phyloP scores from a whole-genome alignment of 2,329 filamentous ascomycete genomes.

The Neofusicoccum umdonicola region DNA sequence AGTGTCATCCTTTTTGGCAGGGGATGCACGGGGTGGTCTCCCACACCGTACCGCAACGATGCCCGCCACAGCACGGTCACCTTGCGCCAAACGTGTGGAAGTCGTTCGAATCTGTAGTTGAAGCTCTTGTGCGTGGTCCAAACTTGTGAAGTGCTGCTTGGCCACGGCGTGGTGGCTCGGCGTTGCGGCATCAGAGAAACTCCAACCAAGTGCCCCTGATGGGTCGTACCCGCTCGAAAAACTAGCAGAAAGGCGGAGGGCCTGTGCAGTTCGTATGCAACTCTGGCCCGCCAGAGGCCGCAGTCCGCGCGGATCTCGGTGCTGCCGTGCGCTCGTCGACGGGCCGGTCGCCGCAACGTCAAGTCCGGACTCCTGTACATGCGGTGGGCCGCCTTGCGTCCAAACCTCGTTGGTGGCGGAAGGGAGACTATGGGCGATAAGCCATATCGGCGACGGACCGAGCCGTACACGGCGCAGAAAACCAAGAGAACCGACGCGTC shows the following conservation, averaged over 20 bases:
- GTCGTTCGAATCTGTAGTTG: too few species aligned
- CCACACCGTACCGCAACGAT: too few species aligned
- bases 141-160: neutral
- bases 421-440: neutral
- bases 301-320: neutral
- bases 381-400: neutral
- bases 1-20: neutral
- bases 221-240: too few species aligned
- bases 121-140: too few species aligned
- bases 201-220: neutral
- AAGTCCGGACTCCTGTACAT: neutral
- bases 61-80: too few species aligned
- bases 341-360: neutral
- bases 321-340: neutral
- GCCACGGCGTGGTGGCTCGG: neutral
- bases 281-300: neutral
- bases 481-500: neutral
- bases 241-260: neutral
- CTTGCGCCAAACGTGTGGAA: too few species aligned
- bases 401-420: neutral
- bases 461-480: neutral
- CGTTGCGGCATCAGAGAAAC: neutral
- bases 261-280: neutral
- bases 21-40: too few species aligned
- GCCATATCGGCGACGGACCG: neutral